phyloP scores from a whole-genome alignment of 1,284 basidiomycete species.

The Cryptococcus sp. region DNA sequence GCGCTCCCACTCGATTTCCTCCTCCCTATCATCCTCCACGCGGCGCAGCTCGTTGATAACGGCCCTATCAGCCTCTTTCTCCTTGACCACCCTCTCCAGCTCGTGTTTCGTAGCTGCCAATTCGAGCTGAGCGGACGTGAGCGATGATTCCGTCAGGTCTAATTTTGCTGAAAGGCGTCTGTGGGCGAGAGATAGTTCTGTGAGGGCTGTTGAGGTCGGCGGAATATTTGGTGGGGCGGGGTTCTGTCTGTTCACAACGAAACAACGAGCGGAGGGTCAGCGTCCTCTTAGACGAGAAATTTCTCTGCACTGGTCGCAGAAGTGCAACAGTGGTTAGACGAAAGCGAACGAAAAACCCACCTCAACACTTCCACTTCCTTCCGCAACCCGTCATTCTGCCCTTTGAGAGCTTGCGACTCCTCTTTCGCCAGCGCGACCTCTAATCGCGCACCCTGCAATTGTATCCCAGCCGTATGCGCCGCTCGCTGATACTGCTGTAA shows the following conservation, averaged over 20 bases:
- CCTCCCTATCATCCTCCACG: slow-evolving; percentile 65
- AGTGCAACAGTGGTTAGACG: too few relatives aligned
- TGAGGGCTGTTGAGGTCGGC: slow-evolving; percentile 42
- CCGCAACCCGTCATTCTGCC: slow-evolving; percentile 38
- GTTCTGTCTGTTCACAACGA: slow-evolving; percentile 11
- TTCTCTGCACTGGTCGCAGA: too few relatives aligned
- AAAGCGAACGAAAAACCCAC: slow-evolving; percentile 25
- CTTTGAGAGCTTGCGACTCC: slow-evolving; percentile 45
- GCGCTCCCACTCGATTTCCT: slow-evolving; percentile 54
- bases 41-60: slow-evolving; percentile 38
- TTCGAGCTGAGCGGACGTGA: slow-evolving; percentile 47
- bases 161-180: slow-evolving; percentile 51
- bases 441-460: slow-evolving; percentile 50
- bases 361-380: slow-evolving; percentile 47
- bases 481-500: slow-evolving; percentile 62
- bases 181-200: slow-evolving; percentile 53
- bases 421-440: slow-evolving; percentile 48
- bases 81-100: slow-evolving; percentile 61
- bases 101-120: slow-evolving; percentile 58
- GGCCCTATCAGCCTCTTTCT: slow-evolving; percentile 56
- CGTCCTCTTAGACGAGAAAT: too few relatives aligned
- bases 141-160: slow-evolving; percentile 45
- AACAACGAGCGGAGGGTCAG: too few relatives aligned
- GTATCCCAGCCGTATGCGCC: slow-evolving; percentile 49
- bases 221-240: slow-evolving; percentile 35